Base-by-base conservation (phyloP, 352 stramenopile genomes). In the Globisporangium mamillatum region DNA sequence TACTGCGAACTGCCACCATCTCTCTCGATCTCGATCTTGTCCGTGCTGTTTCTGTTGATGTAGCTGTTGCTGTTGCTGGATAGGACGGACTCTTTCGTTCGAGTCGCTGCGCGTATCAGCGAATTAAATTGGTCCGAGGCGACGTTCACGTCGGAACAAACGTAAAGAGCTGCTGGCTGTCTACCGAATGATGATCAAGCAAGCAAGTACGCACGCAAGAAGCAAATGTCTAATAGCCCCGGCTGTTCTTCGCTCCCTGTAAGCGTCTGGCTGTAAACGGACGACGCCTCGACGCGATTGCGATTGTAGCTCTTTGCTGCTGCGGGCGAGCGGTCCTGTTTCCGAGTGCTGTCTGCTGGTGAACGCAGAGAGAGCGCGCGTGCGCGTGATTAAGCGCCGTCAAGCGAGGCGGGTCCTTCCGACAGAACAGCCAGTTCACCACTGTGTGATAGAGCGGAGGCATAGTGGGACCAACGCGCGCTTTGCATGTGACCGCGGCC, bases 351-450 rank as follows among this genome's bases (percentile, higher is more conserved):
- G 54, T 38, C 54, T 60, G 54, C 25, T 22, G 16, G 8, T 18
- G 5, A 4, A 32, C 20, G 54, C 27, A 32, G 54, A 32, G 10
- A 20, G 53, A 24, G 25, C 2, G 25, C 29, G 29, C 4, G 29
- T 6, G 12, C 52, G 9, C 52, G 14, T 60, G 55, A 60, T 60
- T 60, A 60, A 60, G 9, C 53, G 53, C 53, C 18, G 8, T 58
- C 22, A 44, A 6, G 36, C 36, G 4, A 44, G 50, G 22, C 20
- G 9, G 7, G 24, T 32, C 29, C 24, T 58, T n/a, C 18, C 16
- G 9, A 25, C 36, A 46, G 55, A 60, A 27, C 55, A 60, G 55
- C 55, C 55, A 60, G 55, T 60, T 60, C 55, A 24, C 55, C 20
- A 20, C 14, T 59, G 24, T 24, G 25, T 38, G 25, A 6, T 44